phyloP scores from a whole-genome alignment of 2,329 filamentous ascomycete species.

The Colletotrichum noveboracense region DNA sequence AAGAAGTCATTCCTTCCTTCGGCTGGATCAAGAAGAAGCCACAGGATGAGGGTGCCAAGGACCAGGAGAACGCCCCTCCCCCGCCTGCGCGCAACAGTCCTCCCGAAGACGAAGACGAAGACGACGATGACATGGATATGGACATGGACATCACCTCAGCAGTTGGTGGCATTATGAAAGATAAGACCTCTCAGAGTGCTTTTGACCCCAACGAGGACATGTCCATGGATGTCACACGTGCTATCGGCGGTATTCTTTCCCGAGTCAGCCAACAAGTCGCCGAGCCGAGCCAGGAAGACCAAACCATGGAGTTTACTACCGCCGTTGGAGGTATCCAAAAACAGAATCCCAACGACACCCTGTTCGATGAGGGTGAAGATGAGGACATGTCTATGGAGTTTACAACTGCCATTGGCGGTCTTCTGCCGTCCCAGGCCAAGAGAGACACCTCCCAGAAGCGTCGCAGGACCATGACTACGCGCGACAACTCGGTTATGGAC shows the following conservation, averaged over 20 bases:
- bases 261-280: conserved; percentile 28
- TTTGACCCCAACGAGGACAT: conserved; percentile 68
- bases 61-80: conserved; percentile 51
- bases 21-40: conserved; percentile 70
- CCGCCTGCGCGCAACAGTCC: not conserved
- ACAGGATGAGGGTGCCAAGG: conserved; percentile 38
- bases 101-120: conserved; percentile 4
- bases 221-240: conserved; percentile 93
- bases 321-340: conserved; percentile 73
- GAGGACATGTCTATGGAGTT: conserved; percentile 84
- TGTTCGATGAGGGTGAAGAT: conserved; percentile 44
- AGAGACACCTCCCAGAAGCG: conserved; percentile 10
- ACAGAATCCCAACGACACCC: conserved; percentile 30
- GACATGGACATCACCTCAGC: conserved; percentile 63
- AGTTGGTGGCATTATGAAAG: conserved; percentile 56
- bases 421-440: conserved; percentile 42
- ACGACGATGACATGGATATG: conserved; percentile 48
- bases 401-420: conserved; percentile 67
- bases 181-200: conserved; percentile 42
- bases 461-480: conserved; percentile 28
- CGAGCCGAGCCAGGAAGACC: conserved; percentile 48
- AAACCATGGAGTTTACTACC: conserved; percentile 86
- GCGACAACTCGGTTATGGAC: conserved; percentile 38
- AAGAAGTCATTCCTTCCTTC: conserved; percentile 77
- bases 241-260: conserved; percentile 78